These are phyloP conservation scores for Cerrena zonata DNA, from an alignment of 1,284 basidiomycete genomes.

Conservation along the genomic window DNA sequence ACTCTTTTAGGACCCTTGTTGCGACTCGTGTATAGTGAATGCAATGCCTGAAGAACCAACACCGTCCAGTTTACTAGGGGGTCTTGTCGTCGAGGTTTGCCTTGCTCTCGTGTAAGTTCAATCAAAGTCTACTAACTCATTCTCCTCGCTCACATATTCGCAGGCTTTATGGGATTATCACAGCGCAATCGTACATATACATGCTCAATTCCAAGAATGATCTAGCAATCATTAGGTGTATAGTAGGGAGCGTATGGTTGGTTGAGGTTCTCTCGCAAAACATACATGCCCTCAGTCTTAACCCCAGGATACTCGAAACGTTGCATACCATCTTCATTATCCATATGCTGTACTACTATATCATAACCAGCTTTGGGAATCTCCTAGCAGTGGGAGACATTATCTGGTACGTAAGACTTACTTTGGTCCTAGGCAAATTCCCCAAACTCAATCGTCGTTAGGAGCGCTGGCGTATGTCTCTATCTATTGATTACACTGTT, in stretches of 20 bases:
- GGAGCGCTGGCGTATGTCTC: conserved; percentile 5
- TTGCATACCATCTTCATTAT: neutral
- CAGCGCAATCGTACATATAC: conserved; percentile 2
- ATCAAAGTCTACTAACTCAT: no score
- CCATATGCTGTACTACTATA: conserved; percentile 6
- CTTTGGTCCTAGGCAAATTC: neutral
- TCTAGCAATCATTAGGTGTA: neutral
- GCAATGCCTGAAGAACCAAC: neutral
- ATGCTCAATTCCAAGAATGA: conserved; percentile 1
- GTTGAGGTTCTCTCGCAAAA: no score
- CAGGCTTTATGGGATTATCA: conserved; percentile 2
- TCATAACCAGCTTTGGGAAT: neutral
- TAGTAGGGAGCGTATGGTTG: neutral
- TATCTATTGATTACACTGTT: neutral
- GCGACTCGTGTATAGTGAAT: neutral
- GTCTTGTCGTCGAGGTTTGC: conserved; percentile 2
- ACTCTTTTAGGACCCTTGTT: no score
- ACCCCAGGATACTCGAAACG: conserved; percentile 1
- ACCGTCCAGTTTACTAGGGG: neutral
- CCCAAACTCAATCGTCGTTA: neutral
- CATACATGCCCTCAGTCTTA: neutral
- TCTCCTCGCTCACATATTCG: no score
- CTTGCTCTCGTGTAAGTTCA: neutral
- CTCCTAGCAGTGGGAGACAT: neutral
- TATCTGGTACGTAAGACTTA: neutral